phyloP scores from a whole-genome alignment of 1,139 yeast genomes.

The Magnusiomyces starmeri region DNA sequence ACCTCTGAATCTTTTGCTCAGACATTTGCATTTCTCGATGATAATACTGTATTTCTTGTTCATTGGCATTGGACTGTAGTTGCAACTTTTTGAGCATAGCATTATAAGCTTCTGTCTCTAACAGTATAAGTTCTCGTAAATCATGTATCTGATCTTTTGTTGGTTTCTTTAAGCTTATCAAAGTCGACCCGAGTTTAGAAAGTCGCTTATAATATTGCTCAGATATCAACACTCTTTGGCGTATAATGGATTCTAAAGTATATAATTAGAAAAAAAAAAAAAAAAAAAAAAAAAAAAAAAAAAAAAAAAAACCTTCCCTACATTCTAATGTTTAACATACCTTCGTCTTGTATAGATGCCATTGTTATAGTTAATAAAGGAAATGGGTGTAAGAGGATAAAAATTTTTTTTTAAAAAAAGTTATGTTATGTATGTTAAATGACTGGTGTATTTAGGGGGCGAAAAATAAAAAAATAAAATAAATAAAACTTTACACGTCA shows the following conservation, averaged over 20 bases:
- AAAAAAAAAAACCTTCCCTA: no score
- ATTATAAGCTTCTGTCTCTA: conserved; percentile 1
- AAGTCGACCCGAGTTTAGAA: neutral
- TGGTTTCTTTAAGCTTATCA: neutral
- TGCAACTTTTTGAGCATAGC: conserved; percentile 1
- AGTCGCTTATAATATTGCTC: conserved; percentile 7
- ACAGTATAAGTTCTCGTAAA: neutral
- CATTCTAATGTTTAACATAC: no score
- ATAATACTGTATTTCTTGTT: conserved; percentile 1
- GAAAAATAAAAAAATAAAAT: no score
- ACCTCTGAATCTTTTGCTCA: neutral
- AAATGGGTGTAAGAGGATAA: no score
- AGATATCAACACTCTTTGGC: conserved; percentile 4
- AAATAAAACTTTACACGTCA: no score
- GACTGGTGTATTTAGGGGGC: no score
- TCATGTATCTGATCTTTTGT: conserved; percentile 1
- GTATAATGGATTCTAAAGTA: neutral
- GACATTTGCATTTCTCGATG: conserved; percentile 2
- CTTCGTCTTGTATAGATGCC: no score
- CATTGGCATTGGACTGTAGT: conserved; percentile 5
- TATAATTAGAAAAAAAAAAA: no score
- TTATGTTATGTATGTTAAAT: no score
- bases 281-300: no score
- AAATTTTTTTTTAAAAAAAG: no score
- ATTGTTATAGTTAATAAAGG: no score